Evolutionary conservation across 148 eudicot species (phyloP).

Genomic region (Amaranthus palmeri): DNA sequence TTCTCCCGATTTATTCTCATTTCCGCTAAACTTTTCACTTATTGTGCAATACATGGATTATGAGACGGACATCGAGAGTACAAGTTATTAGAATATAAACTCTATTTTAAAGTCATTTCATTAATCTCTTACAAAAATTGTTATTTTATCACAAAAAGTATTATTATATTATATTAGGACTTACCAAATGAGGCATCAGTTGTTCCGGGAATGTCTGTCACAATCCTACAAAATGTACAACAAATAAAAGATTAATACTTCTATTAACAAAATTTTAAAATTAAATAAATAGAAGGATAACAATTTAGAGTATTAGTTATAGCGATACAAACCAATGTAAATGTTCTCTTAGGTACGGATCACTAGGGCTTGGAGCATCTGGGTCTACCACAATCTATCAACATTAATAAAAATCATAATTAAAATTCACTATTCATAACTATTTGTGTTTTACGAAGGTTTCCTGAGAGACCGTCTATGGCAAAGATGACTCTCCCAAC

Average conservation of each 20-base stretch:
- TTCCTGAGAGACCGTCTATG: no score
- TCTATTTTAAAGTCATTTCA: no score
- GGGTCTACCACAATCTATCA: conserved; percentile 85
- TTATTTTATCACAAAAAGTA: no score
- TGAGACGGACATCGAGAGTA: no score
- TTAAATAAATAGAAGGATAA: no score
- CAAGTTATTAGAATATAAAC: no score
- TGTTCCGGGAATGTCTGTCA: conserved; percentile 89
- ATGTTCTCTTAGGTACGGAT: conserved; percentile 75
- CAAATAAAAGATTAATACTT: neutral
- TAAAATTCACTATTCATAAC: neutral
- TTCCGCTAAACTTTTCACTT: no score
- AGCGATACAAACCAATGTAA: conserved; percentile 62
- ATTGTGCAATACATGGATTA: no score
- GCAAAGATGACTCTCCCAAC: no score
- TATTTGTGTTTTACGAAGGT: no score
- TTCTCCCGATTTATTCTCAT: no score
- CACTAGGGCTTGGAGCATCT: conserved; percentile 92
- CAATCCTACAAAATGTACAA: conserved; percentile 49
- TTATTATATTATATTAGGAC: neutral
- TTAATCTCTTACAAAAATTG: no score
- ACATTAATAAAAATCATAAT: neutral
- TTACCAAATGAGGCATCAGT: conserved; percentile 81
- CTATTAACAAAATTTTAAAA: neutral
- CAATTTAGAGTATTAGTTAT: neutral